phyloP scores from a whole-genome alignment of 2,329 filamentous ascomycete species.

The Eutypella sp. region DNA sequence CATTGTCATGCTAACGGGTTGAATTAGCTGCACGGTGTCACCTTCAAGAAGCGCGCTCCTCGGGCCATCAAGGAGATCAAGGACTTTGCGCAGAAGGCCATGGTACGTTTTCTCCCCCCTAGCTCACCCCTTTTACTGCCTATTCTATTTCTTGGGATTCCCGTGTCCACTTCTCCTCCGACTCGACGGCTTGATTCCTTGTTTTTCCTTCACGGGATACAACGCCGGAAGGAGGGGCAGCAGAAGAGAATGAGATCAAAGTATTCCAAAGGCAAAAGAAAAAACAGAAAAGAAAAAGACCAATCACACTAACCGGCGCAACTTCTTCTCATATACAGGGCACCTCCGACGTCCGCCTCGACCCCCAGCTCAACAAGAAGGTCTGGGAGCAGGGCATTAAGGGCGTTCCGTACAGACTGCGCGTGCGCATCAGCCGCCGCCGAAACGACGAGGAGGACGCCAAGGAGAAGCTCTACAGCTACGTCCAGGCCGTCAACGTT shows the following conservation, averaged over 20 bases:
- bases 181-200: not conserved
- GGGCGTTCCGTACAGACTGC: constrained; percentile 95
- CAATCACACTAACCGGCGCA: constrained; percentile 13
- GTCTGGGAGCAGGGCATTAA: constrained; percentile 99
- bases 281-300: not conserved
- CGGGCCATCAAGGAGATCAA: constrained; percentile 99
- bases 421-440: constrained; percentile 97
- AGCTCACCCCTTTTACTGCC: not conserved
- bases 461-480: constrained; percentile 99
- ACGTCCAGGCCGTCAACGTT: constrained; percentile 99
- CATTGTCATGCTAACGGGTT: constrained; percentile 27
- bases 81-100: constrained; percentile 84
- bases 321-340: constrained; percentile 56
- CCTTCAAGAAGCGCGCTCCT: constrained; percentile 99
- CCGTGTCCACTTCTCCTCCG: not conserved
- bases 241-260: not conserved
- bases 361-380: constrained; percentile 99
- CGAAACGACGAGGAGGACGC: constrained; percentile 99
- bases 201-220: not conserved
- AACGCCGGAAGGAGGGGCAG: not conserved
- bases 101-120: constrained; percentile 63
- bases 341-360: constrained; percentile 93
- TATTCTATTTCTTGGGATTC: not conserved
- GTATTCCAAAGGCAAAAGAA: not conserved
- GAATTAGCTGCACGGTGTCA: constrained; percentile 83